A percentile compares a stretch with the other conserved stretches of the same genome.
phyloP scores from a whole-genome alignment of 805 yeast species.

The Candida nonsorbophila region DNA sequence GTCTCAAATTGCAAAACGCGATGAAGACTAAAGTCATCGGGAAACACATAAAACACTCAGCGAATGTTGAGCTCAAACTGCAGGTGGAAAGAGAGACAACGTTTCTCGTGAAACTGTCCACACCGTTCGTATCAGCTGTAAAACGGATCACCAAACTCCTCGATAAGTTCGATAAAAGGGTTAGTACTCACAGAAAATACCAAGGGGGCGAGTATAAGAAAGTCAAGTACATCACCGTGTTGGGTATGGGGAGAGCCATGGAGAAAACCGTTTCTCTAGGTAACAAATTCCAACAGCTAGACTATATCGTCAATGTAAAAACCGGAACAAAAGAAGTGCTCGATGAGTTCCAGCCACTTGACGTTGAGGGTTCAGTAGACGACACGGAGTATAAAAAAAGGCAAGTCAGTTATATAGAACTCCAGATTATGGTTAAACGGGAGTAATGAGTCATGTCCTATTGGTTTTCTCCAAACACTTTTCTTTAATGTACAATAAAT shows the following conservation, averaged over 20 bases:
- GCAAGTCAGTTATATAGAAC: slow-evolving; percentile 44
- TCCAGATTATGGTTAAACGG: slow-evolving; percentile 32
- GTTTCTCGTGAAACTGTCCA: slow-evolving; percentile 53
- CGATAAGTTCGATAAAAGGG: slow-evolving; percentile 30
- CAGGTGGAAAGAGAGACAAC: slow-evolving; percentile 42
- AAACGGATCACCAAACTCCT: slow-evolving; percentile 58
- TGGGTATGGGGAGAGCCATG: slow-evolving; percentile 72
- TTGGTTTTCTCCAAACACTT: slow-evolving; percentile 27
- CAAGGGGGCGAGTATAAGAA: slow-evolving; percentile 32
- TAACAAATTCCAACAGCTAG: slow-evolving; percentile 49
- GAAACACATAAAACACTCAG: slow-evolving; percentile 48
- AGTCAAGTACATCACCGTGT: slow-evolving; percentile 44
- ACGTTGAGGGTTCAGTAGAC: slow-evolving; percentile 24
- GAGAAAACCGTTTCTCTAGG: slow-evolving; percentile 61
- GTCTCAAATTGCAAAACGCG: no score
- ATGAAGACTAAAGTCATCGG: slow-evolving; percentile 15
- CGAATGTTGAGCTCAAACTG: slow-evolving; percentile 38
- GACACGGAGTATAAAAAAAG: slow-evolving; percentile 35
- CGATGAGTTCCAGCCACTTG: slow-evolving; percentile 51
- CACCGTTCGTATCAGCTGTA: slow-evolving; percentile 71
- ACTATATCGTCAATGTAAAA: slow-evolving; percentile 49
- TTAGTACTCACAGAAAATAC: slow-evolving; percentile 11
- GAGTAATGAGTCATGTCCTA: slow-evolving; percentile 3
- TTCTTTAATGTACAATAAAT: slow-evolving; percentile 40
- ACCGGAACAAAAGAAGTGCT: slow-evolving; percentile 66